phyloP scores from a whole-genome alignment of 2,329 filamentous ascomycete genomes.

The Pseudocercospora macadamiae region DNA sequence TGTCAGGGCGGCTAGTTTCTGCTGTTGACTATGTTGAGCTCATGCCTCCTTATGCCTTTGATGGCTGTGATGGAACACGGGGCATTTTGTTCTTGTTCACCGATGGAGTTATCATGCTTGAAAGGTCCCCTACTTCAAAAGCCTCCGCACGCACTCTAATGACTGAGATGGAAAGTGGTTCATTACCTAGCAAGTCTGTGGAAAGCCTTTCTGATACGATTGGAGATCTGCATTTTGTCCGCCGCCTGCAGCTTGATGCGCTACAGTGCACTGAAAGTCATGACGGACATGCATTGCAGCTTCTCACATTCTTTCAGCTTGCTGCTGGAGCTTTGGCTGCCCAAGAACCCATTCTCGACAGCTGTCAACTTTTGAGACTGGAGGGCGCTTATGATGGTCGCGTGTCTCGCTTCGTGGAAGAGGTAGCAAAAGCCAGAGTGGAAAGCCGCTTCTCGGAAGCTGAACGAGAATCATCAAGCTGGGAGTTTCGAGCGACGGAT shows the following conservation, averaged over 20 bases:
- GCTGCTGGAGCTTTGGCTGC: slow-evolving; percentile 25
- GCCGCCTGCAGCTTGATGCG: slow-evolving; percentile 31
- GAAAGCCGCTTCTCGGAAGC: slow-evolving; percentile 81
- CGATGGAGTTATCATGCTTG: slow-evolving; percentile 76
- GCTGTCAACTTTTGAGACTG: slow-evolving; percentile 60
- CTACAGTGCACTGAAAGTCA: slow-evolving; percentile 34
- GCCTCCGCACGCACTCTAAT: slow-evolving; percentile 75
- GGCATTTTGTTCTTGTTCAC: slow-evolving; percentile 84
- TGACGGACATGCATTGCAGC: slow-evolving; percentile 32
- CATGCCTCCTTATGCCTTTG: slow-evolving; percentile 66
- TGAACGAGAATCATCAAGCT: slow-evolving; percentile 79
- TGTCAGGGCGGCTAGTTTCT: slow-evolving; percentile 76
- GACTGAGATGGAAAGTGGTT: slow-evolving; percentile 80
- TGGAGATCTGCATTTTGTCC: slow-evolving; percentile 72
- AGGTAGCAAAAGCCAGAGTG: slow-evolving; percentile 81
- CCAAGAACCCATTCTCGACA: slow-evolving; percentile 30
- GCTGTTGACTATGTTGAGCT: slow-evolving; percentile 81
- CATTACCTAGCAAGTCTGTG: slow-evolving; percentile 52
- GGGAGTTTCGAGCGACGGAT: slow-evolving; percentile 74
- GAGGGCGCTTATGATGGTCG: slow-evolving; percentile 77
- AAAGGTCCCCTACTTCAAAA: slow-evolving; percentile 55
- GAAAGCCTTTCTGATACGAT: slow-evolving; percentile 49
- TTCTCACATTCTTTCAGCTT: slow-evolving; percentile 33
- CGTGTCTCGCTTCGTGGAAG: slow-evolving; percentile 76
- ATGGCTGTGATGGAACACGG: slow-evolving; percentile 27